Evolutionary conservation across 2,329 filamentous ascomycete species (phyloP), one percentile per base, ranked within the genome.

Genomic region (Sarocladium brachiariae): DNA sequence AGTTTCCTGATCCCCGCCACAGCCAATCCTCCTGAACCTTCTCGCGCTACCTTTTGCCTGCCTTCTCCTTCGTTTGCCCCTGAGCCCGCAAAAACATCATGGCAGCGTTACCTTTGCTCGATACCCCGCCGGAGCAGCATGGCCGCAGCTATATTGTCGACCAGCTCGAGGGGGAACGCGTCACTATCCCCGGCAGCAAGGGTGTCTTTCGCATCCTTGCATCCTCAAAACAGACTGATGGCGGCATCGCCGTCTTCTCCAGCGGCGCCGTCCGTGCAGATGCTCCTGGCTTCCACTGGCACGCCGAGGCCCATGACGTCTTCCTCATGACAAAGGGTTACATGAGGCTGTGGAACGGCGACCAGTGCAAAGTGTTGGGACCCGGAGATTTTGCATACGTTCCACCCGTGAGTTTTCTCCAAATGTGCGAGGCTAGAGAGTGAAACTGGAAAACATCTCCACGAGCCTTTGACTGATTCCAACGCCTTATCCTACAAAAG

Each of bases 371-470:
- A 18, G 71, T 75, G 48, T 66, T 81, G 65, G 69, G 68, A 0
- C 71, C 76, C 0, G 78, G 78, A 0, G 78, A 82, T 55, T 81
- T 80, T 61, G 77, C 77, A 3, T 78, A 75, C 54, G 70, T 80
- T 3, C 78, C 78, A 46, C 78, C 77, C 8, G 76, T 79, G 63
- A 56, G 64, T 59, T 7, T 5, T 2, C 34, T 16, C 34, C 10
- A 31, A 18, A 37, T 9, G n/a, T 16, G n/a, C 34, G 9, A 6
- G n/a, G 9, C 9, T 11, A 37, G 34, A n/a, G 34, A n/a, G n/a
- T n/a, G n/a, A n/a, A n/a, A n/a, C n/a, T n/a, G n/a, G n/a, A n/a
- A n/a, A n/a, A n/a, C n/a, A n/a, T n/a, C n/a, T n/a, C n/a, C n/a
- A n/a, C n/a, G n/a, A n/a, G n/a, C n/a, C n/a, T 37, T 37, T 37